phyloP scores from a whole-genome alignment of 257 asterid species.

The Coffea canephora region DNA sequence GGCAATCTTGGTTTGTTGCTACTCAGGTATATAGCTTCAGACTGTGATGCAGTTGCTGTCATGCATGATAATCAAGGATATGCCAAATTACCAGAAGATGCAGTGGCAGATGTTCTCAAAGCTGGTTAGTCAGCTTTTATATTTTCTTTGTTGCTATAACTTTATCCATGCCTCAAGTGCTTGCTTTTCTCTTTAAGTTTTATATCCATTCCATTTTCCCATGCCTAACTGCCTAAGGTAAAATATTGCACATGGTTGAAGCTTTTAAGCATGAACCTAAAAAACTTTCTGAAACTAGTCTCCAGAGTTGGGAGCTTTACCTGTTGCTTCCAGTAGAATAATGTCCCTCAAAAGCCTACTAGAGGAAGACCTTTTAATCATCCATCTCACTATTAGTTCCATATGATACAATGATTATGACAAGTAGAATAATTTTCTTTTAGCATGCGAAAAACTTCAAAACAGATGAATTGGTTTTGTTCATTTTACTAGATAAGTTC shows the following conservation, averaged over 20 bases:
- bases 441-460: not conserved
- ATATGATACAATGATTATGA: too few species aligned
- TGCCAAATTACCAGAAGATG: slow-evolving; percentile 70
- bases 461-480: not conserved
- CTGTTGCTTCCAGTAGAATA: not conserved
- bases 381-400: too few species aligned
- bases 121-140: slow-evolving; percentile 43
- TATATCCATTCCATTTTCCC: not conserved
- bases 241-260: not conserved
- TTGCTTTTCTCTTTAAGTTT: not conserved
- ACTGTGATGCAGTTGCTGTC: slow-evolving; percentile 61
- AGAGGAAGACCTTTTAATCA: not conserved
- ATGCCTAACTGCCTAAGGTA: not conserved
- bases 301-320: not conserved
- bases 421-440: too few species aligned
- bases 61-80: slow-evolving; percentile 53
- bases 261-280: not conserved
- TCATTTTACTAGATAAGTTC: not conserved
- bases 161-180: not conserved
- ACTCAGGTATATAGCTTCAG: slow-evolving; percentile 61
- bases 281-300: not conserved
- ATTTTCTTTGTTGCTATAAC: not conserved
- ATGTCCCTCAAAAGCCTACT: not conserved
- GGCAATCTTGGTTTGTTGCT: not conserved
- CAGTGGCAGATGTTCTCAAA: slow-evolving; percentile 62